Evolutionary conservation across 345 rosid genomes (phyloP).

Genomic region (Populus tremula): DNA sequence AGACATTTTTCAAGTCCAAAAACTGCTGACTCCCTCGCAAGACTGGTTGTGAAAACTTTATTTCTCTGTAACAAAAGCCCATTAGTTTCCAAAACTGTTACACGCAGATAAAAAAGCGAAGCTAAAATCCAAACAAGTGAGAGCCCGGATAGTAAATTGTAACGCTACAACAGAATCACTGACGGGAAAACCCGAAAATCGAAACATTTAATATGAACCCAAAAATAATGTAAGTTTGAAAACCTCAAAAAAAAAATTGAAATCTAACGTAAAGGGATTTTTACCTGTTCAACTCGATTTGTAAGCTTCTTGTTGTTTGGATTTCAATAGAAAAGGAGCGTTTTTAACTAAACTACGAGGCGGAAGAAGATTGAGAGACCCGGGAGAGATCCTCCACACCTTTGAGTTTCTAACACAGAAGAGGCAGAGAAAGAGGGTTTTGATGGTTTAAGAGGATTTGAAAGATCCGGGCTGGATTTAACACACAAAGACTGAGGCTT

Average conservation of each 20-base stretch:
- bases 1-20: conserved; percentile 40
- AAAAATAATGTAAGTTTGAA: neutral
- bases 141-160: neutral
- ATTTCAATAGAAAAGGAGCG: neutral
- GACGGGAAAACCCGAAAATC: neutral
- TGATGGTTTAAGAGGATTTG: neutral
- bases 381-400: neutral
- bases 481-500: too few species aligned
- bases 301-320: neutral
- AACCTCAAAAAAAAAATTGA: neutral
- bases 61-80: neutral
- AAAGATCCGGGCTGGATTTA: neutral
- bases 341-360: neutral
- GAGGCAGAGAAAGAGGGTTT: neutral
- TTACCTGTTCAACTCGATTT: neutral
- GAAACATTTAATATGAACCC: neutral
- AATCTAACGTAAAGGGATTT: neutral
- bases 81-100: neutral
- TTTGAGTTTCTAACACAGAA: neutral
- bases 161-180: neutral
- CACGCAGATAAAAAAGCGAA: neutral
- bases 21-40: neutral
- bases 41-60: neutral
- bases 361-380: neutral
- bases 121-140: neutral